Base-by-base conservation (phyloP, 306 rosid species). In the Vachellia collinsii region DNA sequence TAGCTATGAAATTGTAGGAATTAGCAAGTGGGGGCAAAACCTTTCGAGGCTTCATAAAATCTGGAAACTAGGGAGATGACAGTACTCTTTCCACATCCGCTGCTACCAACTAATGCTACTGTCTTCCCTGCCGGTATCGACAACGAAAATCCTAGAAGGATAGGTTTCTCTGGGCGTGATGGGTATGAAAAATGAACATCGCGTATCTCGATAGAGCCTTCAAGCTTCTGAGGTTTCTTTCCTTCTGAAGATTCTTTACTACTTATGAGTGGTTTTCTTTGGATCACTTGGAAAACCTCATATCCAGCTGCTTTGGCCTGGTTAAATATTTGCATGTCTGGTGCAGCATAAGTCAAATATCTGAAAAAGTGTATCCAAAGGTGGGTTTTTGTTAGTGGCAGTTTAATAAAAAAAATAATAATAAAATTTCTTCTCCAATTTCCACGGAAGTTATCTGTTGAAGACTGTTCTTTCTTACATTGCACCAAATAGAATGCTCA, bases 71-170 rank as follows among this genome's bases (percentile, higher is more conserved):
- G 81, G 46, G 98, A 92, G 82, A 92, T 90, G 47, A 89, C 86
- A n/a, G 98, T 94, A 81, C 97, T 94, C 85, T 94, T 94, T 83
- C 98, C 98, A 62, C 98, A 94, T n/a, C 98, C 98, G 41, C 98
- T 94, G 78, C 92, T 82, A 47, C 98, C 98, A 20, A 94, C 98
- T 48, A 94, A 83, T 77, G 98, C 97, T 23, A 88, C 75, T 17
- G 96, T 88, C 82, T 88, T 88, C 82, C 96, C 97, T 44, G 94
- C 90, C 48, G 97, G 88, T 77, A 94, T 94, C 37, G 94, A 85
- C 84, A 94, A 59, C 7, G 94, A 87, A 66, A 94, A 88, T 53
- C 89, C 96, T 71, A 80, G 86, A 78, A 94, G 96, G 75, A 92
- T 85, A 46, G 79, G 47, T 79, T 88, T 92, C 79, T 87, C 93